Conservation (phyloP, 2,329 filamentous ascomycete genomes). For the Dothideomycetes sp. region DNA sequence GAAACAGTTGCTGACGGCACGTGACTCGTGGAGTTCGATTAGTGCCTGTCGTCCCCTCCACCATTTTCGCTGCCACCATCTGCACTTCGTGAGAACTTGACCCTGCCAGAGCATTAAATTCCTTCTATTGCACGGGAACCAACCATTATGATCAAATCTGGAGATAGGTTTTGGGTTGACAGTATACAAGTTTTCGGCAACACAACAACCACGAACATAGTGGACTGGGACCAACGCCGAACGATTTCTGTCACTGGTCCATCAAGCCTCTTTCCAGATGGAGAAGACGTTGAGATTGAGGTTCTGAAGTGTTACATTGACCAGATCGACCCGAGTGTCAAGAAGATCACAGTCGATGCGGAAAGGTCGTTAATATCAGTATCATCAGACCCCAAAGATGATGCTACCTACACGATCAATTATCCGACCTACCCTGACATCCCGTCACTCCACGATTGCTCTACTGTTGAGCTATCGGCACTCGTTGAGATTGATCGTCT, state of each 20-base stretch:
- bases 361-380: not conserved
- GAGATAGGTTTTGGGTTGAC: not conserved
- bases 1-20: too few relatives aligned
- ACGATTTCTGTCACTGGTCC: not conserved
- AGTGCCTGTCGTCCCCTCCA: too few relatives aligned
- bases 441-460: too few relatives aligned
- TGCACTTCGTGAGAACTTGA: too few relatives aligned
- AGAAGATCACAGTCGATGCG: not conserved
- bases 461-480: too few relatives aligned
- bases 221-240: slow-evolving; percentile 2
- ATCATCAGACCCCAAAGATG: not conserved
- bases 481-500: too few relatives aligned
- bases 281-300: not conserved
- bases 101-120: too few relatives aligned
- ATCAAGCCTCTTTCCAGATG: not conserved
- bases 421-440: slow-evolving; percentile 1
- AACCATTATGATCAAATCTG: slow-evolving; percentile 2
- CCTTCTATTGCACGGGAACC: too few relatives aligned
- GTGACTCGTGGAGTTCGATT: too few relatives aligned
- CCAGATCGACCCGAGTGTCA: not conserved
- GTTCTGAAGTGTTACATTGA: not conserved
- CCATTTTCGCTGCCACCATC: too few relatives aligned
- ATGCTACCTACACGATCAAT: not conserved
- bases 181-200: not conserved
- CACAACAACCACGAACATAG: not conserved